phyloP scores from a whole-genome alignment of 2,329 filamentous ascomycete genomes.

The Neonectria neomacrospora region DNA sequence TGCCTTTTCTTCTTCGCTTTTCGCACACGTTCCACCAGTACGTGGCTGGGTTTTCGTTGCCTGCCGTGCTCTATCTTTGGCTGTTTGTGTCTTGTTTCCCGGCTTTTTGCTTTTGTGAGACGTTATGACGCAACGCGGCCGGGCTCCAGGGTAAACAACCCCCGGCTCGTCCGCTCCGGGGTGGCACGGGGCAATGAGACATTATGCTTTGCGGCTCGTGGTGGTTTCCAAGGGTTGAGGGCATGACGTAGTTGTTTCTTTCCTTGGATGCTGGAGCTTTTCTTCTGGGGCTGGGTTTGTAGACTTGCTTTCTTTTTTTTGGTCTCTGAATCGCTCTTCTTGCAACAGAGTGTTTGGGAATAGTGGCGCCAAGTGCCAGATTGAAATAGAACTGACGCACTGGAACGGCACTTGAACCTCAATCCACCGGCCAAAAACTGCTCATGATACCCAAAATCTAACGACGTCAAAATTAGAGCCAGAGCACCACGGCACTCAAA shows the following conservation, averaged over 20 bases:
- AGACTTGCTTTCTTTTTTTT: background rate
- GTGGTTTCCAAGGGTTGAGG: background rate
- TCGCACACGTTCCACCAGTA: background rate
- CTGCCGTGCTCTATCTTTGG: background rate
- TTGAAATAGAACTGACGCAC: background rate
- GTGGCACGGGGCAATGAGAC: background rate
- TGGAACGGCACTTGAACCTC: no score
- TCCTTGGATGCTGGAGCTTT: background rate
- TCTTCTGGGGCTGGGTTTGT: background rate
- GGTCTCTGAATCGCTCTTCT: background rate
- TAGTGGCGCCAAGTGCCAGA: background rate
- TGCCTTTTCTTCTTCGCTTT: background rate
- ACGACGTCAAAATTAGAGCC: background rate
- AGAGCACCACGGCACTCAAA: background rate
- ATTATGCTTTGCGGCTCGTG: background rate
- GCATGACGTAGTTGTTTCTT: background rate
- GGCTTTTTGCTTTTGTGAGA: conserved; percentile 1
- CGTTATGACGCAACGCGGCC: background rate
- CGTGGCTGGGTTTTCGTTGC: background rate
- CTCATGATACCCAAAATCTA: no score
- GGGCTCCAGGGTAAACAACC: background rate
- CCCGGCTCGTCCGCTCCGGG: background rate
- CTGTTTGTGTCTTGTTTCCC: background rate
- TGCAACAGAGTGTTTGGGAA: background rate
- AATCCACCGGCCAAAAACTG: no score